These are phyloP conservation scores for Tylopilus vinaceipallidus DNA, from an alignment of 768 basidiomycete genomes.

Conservation along the genomic window DNA sequence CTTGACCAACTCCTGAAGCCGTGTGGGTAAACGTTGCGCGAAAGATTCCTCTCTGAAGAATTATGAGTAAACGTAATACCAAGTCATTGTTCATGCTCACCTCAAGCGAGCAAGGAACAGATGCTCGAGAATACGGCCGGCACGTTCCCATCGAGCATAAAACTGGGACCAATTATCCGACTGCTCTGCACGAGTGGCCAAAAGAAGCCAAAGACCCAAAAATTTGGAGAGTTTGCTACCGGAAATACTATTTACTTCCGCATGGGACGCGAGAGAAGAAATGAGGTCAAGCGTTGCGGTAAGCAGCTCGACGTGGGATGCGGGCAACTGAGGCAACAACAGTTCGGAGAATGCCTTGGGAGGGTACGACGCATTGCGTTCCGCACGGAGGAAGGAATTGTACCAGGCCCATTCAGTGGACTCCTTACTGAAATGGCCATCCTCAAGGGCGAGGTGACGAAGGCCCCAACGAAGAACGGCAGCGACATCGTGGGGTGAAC, in stretches of 20 bases:
- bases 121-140: conserved; percentile 73
- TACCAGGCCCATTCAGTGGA: conserved; percentile 65
- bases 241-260: conserved; percentile 69
- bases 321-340: conserved; percentile 58
- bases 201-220: conserved; percentile 71
- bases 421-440: conserved; percentile 56
- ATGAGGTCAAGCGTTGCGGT: conserved; percentile 57
- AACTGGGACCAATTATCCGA: conserved; percentile 63
- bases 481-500: conserved; percentile 74
- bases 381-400: conserved; percentile 54
- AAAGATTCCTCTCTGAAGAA: conserved; percentile 54
- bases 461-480: conserved; percentile 81
- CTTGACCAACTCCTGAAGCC: conserved; percentile 67
- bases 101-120: conserved; percentile 71
- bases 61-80: conserved; percentile 4
- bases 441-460: conserved; percentile 67
- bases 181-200: conserved; percentile 43
- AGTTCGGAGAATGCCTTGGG: conserved; percentile 59
- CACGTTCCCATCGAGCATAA: conserved; percentile 72
- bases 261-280: conserved; percentile 67
- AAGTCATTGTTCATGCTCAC: conserved; percentile 35
- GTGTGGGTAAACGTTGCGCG: conserved; percentile 58
- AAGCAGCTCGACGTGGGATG: conserved; percentile 58
- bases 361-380: conserved; percentile 60
- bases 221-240: conserved; percentile 77